These are phyloP conservation scores for Cercospora sp. DNA, from an alignment of 2,329 filamentous ascomycete genomes.

Conservation along the genomic window DNA sequence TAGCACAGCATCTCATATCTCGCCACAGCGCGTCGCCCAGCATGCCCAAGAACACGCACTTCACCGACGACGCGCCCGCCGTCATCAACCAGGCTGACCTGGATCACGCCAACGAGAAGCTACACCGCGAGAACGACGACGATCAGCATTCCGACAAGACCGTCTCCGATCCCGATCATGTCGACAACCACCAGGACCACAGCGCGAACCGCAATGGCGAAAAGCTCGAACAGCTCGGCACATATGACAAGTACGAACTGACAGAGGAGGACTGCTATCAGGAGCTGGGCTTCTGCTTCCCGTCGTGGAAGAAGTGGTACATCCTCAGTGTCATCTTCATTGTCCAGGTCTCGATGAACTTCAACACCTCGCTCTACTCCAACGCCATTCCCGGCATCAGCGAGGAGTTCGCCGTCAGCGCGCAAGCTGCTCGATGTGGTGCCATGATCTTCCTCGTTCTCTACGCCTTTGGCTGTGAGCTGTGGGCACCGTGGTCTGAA, in stretches of 20 bases:
- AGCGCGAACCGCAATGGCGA: conserved; percentile 19
- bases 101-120: conserved; percentile 33
- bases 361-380: conserved; percentile 58
- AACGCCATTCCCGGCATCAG: conserved; percentile 52
- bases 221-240: conserved; percentile 36
- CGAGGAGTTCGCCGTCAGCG: conserved; percentile 49
- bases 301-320: conserved; percentile 53
- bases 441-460: conserved; percentile 54
- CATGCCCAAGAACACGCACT: conserved; percentile 26
- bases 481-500: conserved; percentile 57
- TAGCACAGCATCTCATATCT: not conserved
- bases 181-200: conserved; percentile 8
- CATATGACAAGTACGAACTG: conserved; percentile 48
- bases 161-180: conserved; percentile 2
- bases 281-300: conserved; percentile 48
- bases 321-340: conserved; percentile 54
- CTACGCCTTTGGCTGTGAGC: conserved; percentile 54
- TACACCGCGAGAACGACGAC: conserved; percentile 26
- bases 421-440: conserved; percentile 50
- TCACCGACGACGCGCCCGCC: conserved; percentile 33
- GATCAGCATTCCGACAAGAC: conserved; percentile 25
- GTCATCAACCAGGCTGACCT: conserved; percentile 34
- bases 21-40: not conserved
- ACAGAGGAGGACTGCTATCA: conserved; percentile 38
- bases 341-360: conserved; percentile 59